These are phyloP conservation scores for Brasenia schreberi DNA, from an alignment of 164 flowering plant genomes.

Conservation along the genomic window DNA sequence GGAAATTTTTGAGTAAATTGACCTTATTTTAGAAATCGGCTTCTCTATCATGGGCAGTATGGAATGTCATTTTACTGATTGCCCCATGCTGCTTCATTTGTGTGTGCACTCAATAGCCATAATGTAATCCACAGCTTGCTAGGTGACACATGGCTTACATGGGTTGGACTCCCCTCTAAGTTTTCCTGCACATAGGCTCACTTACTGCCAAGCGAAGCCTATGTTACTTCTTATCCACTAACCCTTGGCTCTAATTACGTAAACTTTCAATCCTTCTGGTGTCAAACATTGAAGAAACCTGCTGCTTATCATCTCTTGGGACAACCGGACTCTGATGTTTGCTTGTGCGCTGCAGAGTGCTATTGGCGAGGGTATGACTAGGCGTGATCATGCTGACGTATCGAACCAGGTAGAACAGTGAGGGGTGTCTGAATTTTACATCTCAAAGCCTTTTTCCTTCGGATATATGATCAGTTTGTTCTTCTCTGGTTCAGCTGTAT, in stretches of 20 bases:
- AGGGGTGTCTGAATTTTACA: not conserved
- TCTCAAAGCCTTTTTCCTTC: not conserved
- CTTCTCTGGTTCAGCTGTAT: slow-evolving; percentile 44
- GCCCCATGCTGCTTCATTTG: no score
- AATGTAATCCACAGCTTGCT: not conserved
- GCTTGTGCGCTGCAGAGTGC: slow-evolving; percentile 55
- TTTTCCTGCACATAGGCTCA: no score
- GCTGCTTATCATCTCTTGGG: not conserved
- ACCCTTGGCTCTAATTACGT: no score
- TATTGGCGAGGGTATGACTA: slow-evolving; percentile 97
- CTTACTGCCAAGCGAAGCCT: no score
- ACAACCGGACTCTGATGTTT: not conserved
- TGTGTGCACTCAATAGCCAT: no score
- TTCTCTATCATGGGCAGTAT: no score
- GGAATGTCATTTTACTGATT: no score
- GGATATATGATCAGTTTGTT: not conserved
- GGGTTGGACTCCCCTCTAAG: not conserved
- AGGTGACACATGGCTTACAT: not conserved
- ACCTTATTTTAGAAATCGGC: no score
- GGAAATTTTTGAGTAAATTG: no score
- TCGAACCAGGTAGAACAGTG: slow-evolving; percentile 71
- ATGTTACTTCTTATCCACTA: no score
- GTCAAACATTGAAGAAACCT: not conserved
- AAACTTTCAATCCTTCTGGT: no score
- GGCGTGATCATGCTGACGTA: slow-evolving; percentile 92